Base-by-base conservation (phyloP, 306 rosid genomes). In the Arachis stenosperma region DNA sequence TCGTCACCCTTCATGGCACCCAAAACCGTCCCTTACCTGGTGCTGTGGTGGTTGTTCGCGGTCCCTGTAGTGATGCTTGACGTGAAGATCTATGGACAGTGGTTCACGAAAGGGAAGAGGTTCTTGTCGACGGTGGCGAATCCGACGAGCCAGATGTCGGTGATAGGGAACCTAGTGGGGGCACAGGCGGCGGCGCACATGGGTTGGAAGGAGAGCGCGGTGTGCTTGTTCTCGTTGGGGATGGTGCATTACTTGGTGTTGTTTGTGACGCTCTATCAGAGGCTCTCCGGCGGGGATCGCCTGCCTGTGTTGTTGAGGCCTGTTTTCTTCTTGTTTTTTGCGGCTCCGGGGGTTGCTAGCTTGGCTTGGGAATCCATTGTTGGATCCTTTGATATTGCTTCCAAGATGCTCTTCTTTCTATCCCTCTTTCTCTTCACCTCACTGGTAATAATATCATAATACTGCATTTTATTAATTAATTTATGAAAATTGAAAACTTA, bases 401-500 rank as follows among this genome's bases (percentile, higher is more conserved):
- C 95, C 72, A 87, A 87, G 87, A 86, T 89, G 88, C 88, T 89
- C 9, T 89, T 86, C 84, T 89, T 87, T 65, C 89, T 89, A 5
- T 87, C 95, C 40, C 68, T 87, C 0, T 89, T 89, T 79, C 85
- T 87, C 57, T 85, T 87, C 77, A 9, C 61, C 4, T 79, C 95
- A 39, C 87, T 87, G 84, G 91, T 87, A 84, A 79, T 37, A 57
- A 56, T 36, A 7, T 40, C 15, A 15, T 4, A 7, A 10, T 6
- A 7, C 42, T 58, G 36, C 57, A 4, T 57, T 33, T 33, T 44
- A 22, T 22, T 22, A 22, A 22, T 22, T 22, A 22, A 22, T 1
- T 22, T 22, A 22, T 22, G 27, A 22, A 22, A 22, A 22, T 22
- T 22, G 27, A 22, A 22, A 22, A 22, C 27, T 22, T 22, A 22